Evolutionary conservation across 2,329 filamentous ascomycete species (phyloP), one percentile per base, ranked within the genome.

Genomic region (Arthrinium puccinioides): DNA sequence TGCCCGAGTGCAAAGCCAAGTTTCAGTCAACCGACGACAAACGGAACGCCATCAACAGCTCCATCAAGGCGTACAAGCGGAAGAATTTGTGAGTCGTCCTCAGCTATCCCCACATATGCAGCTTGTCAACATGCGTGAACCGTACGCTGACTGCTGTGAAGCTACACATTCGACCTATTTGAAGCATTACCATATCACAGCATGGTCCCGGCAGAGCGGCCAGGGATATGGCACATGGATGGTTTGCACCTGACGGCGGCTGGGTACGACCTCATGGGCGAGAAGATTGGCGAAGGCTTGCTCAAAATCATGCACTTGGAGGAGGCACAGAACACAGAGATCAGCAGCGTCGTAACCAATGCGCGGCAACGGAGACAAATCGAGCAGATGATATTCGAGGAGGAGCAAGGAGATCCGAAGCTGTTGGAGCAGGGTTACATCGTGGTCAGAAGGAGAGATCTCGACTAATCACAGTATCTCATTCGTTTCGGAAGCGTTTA

Each of bases 261-360:
- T 6, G 79, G 79, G 7, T 83, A 84, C 60, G 68, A 80, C 50
- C 60, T 74, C 48, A 75, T 84, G 64, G 79, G 79, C 2, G 62
- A 67, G 26, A 63, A 70, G 39, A 63, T 83, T 34, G 78, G 70
- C 32, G 63, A 69, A 18, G 64, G 60, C 21, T 54, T 83, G 9
- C 59, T 75, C 31, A 61, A 65, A 21, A 58, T 79, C 26, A 47
- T 71, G 25, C 48, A 45, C 36, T 51, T 53, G 21, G 53, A 48
- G 37, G 56, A 44, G 42, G 66, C 38, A 4, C 52, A 54, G 20
- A 47, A 47, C 15, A 53, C 51, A 5, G 55, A 57, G n/a, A 55
- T 58, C 28, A 51, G 47, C 45, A 48, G 39, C 18, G 33, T 57
- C 21, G 47, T 45, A 6, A 32, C 41, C 15, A 45, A 54, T 24